A percentile compares a stretch with the other conserved stretches of the same genome.
These are phyloP conservation scores for Mycosarcoma mackinlayi DNA, from an alignment of 1,284 basidiomycete genomes.

Conservation along the genomic window DNA sequence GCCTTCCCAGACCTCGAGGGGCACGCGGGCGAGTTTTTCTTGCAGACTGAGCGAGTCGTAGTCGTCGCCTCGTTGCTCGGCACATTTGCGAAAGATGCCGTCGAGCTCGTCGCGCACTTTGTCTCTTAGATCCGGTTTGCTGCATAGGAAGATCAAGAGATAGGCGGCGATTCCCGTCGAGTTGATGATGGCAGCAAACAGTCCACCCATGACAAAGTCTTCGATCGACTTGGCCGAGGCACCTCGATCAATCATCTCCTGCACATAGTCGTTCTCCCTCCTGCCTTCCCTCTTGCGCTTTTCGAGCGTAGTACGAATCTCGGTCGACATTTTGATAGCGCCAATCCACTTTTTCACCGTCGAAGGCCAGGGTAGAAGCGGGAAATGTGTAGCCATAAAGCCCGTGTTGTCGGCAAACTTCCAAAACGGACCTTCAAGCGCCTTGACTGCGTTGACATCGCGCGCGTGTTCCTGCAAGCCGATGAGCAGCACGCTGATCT, in stretches of 20 bases:
- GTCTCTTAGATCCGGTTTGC: slow-evolving; percentile 18
- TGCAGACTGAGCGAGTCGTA: slow-evolving; percentile 34
- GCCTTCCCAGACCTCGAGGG: slow-evolving; percentile 39
- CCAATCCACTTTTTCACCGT: slow-evolving; percentile 44
- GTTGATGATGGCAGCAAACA: slow-evolving; percentile 59
- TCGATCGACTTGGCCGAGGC: slow-evolving; percentile 23
- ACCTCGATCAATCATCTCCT: slow-evolving; percentile 46
- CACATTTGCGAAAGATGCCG: slow-evolving; percentile 20
- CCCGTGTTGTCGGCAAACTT: slow-evolving; percentile 46
- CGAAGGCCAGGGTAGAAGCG: slow-evolving; percentile 25
- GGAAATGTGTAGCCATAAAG: slow-evolving; percentile 44
- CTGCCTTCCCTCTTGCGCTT: slow-evolving; percentile 33
- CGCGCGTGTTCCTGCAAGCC: slow-evolving; percentile 40
- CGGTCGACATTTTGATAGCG: slow-evolving; percentile 43
- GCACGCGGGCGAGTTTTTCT: slow-evolving; percentile 28
- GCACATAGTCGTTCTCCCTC: slow-evolving; percentile 46
- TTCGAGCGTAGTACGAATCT: slow-evolving; percentile 32
- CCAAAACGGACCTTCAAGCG: slow-evolving; percentile 46
- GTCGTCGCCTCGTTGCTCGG: slow-evolving; percentile 35
- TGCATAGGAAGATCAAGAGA: slow-evolving; percentile 28
- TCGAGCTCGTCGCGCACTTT: slow-evolving; percentile 36
- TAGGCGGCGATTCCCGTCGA: slow-evolving; percentile 45
- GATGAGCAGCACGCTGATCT: slow-evolving; percentile 40
- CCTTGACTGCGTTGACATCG: slow-evolving; percentile 27
- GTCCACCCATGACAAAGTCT: slow-evolving; percentile 43